Percentiles rank a stretch among this genome's conserved stretches.
Evolutionary conservation across 257 asterid species (phyloP).

Genomic region (Craterostigma plantagineum): DNA sequence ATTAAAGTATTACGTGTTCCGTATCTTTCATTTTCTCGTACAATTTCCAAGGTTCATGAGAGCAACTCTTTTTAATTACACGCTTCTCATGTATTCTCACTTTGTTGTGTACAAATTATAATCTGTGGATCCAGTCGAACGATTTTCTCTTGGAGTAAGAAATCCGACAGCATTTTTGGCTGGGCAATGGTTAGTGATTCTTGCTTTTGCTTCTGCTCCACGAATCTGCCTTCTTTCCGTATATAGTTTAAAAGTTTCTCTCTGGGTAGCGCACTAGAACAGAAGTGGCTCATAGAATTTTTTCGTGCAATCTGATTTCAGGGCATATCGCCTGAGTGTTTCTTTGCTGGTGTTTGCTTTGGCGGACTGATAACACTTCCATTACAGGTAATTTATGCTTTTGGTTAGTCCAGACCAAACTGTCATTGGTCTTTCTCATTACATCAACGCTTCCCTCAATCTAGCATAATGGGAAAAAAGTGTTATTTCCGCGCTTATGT

Average conservation of each 20-base stretch:
- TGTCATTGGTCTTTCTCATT: neutral
- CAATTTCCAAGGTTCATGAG: too few relatives aligned
- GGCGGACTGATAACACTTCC: conserved; percentile 83
- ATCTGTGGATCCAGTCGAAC: conserved; percentile 49
- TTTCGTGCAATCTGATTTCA: conserved; percentile 18
- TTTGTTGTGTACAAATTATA: too few relatives aligned
- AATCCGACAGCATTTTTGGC: conserved; percentile 88
- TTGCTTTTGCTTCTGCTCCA: conserved; percentile 3
- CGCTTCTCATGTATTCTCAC: neutral
- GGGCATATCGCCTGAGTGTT: conserved; percentile 67
- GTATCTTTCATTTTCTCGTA: too few relatives aligned
- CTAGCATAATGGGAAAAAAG: too few relatives aligned
- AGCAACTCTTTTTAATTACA: too few relatives aligned
- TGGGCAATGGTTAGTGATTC: conserved; percentile 59
- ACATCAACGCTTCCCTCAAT: neutral
- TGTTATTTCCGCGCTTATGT: too few relatives aligned
- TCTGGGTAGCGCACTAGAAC: too few relatives aligned
- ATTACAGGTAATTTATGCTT: conserved; percentile 41
- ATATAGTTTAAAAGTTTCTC: too few relatives aligned
- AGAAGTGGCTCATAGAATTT: neutral
- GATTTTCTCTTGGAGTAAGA: conserved; percentile 78
- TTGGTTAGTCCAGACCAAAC: conserved; percentile 2
- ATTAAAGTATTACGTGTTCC: too few relatives aligned
- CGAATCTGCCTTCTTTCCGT: too few relatives aligned
- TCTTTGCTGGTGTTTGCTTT: conserved; percentile 87